phyloP scores from a whole-genome alignment of 2,329 filamentous ascomycete genomes.

The Zasmidium cellare region DNA sequence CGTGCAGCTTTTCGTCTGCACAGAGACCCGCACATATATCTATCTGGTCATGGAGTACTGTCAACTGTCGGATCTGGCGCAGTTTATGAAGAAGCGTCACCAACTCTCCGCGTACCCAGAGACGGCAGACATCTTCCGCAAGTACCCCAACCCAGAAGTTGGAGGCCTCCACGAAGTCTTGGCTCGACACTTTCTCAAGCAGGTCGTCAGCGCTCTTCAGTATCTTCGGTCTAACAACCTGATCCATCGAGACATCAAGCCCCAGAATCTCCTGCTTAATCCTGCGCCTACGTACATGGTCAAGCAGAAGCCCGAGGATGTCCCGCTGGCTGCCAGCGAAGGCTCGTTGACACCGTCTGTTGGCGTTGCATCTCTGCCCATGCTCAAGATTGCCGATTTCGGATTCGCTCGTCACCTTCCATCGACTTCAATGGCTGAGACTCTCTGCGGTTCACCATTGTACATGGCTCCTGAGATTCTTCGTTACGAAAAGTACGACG shows the following conservation, averaged over 20 bases:
- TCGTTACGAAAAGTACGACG: constrained; percentile 95
- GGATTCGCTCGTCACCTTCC: constrained; percentile 95
- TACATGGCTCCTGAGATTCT: constrained; percentile 99
- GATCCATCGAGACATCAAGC: constrained; percentile 96
- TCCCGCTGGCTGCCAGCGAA: constrained; percentile 75
- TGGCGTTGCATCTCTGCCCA: constrained; percentile 81
- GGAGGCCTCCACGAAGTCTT: constrained; percentile 97
- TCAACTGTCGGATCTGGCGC: constrained; percentile 87
- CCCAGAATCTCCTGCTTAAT: constrained; percentile 89
- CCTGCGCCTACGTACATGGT: constrained; percentile 74
- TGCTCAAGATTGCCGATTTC: constrained; percentile 98
- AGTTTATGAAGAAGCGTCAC: constrained; percentile 94
- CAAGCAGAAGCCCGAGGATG: constrained; percentile 58
- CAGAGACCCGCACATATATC: constrained; percentile 83
- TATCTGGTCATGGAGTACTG: constrained; percentile 99
- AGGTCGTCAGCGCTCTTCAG: constrained; percentile 85
- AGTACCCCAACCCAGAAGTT: constrained; percentile 80
- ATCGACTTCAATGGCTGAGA: constrained; percentile 88
- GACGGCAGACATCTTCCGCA: constrained; percentile 85
- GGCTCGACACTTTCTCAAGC: constrained; percentile 92
- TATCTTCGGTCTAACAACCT: constrained; percentile 84
- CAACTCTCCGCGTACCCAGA: constrained; percentile 76
- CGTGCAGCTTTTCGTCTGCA: constrained; percentile 90
- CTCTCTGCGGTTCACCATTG: constrained; percentile 89
- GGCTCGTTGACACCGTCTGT: constrained; percentile 78